Evolutionary conservation across 2,329 filamentous ascomycete genomes (phyloP).

Genomic region (Cladosporium sp.): DNA sequence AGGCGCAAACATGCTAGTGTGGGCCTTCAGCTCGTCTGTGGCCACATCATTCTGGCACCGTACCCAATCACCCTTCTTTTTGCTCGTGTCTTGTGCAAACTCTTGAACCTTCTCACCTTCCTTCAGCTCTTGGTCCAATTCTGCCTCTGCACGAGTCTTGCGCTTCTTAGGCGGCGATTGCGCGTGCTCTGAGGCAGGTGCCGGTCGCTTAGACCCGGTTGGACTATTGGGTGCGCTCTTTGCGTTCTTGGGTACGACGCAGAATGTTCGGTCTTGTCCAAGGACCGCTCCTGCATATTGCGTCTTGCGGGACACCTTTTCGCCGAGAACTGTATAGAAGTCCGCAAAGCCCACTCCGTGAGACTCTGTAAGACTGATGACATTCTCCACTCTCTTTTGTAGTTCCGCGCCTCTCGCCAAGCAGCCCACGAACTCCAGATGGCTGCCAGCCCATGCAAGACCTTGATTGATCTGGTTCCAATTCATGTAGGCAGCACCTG

Average conservation of each 20-base stretch:
- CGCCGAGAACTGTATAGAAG: conserved; percentile 79
- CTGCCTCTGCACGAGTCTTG: conserved; percentile 18
- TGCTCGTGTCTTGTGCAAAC: conserved; percentile 27
- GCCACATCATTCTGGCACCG: conserved; percentile 75
- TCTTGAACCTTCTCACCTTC: conserved; percentile 31
- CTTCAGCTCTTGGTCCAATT: conserved; percentile 29
- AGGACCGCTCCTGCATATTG: conserved; percentile 55
- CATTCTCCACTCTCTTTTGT: conserved; percentile 63
- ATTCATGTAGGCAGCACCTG: conserved; percentile 81
- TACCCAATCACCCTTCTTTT: conserved; percentile 55
- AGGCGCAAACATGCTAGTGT: conserved; percentile 74
- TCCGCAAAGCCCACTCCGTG: conserved; percentile 75
- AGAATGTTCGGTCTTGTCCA: conserved; percentile 78
- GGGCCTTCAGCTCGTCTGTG: conserved; percentile 72
- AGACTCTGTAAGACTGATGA: conserved; percentile 62
- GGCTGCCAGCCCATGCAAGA: conserved; percentile 77
- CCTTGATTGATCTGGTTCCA: conserved; percentile 74
- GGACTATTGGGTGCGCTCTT: conserved; percentile 23
- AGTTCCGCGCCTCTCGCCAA: conserved; percentile 80
- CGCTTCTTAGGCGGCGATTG: conserved; percentile 20
- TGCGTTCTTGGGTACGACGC: conserved; percentile 65
- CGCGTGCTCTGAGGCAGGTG: conserved; percentile 11
- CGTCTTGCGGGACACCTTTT: conserved; percentile 49
- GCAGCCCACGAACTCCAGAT: conserved; percentile 90
- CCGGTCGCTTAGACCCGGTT: conserved; percentile 22